These are phyloP conservation scores for Mallotus nudiflorus DNA, from an alignment of 345 rosid genomes.

Conservation along the genomic window DNA sequence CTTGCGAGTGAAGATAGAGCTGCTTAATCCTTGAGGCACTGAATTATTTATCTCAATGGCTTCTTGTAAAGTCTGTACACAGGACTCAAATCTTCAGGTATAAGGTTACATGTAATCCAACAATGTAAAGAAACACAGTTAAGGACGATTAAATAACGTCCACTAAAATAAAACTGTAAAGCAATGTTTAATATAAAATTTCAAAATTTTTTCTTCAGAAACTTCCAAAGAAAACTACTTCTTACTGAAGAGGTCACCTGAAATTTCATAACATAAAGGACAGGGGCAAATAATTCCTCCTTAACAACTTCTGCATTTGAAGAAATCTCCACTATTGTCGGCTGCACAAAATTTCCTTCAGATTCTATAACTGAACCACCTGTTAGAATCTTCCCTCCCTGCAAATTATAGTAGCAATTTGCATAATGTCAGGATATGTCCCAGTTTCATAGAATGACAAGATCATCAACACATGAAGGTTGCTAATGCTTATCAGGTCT, in stretches of 20 bases:
- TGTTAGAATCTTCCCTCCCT: slow-evolving; percentile 87
- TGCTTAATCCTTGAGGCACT: slow-evolving; percentile 95
- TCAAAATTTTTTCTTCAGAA: neutral
- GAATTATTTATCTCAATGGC: slow-evolving; percentile 90
- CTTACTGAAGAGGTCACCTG: slow-evolving; percentile 45
- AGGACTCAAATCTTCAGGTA: slow-evolving; percentile 9
- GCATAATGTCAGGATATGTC: neutral
- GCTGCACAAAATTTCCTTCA: slow-evolving; percentile 92
- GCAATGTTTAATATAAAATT: neutral
- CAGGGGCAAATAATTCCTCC: slow-evolving; percentile 94
- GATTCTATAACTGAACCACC: slow-evolving; percentile 71
- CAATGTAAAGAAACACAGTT: neutral
- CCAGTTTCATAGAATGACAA: neutral
- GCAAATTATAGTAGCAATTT: slow-evolving; percentile 14
- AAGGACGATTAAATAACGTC: neutral
- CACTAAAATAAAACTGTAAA: no score
- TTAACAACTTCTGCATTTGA: slow-evolving; percentile 65
- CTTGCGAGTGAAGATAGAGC: slow-evolving; percentile 80
- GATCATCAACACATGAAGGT: neutral
- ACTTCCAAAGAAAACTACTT: neutral
- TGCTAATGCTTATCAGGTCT: neutral
- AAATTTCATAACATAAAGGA: slow-evolving; percentile 82
- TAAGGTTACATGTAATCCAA: neutral
- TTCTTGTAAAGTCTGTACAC: slow-evolving; percentile 68
- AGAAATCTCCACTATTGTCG: slow-evolving; percentile 89